Conservation (phyloP, 345 rosid species). For the Pugionium dolabratum region DNA sequence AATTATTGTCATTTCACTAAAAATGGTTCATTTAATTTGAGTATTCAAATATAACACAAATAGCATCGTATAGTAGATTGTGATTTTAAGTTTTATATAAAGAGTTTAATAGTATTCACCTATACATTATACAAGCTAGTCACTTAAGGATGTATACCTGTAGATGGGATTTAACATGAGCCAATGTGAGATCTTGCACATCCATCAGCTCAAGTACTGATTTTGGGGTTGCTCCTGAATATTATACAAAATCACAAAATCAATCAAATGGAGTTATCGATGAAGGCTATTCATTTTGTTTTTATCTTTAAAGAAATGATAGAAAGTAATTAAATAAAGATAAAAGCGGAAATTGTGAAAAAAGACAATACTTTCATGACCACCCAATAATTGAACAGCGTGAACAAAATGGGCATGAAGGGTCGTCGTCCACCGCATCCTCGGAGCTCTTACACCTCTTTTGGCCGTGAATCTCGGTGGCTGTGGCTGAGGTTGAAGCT, state of each 20-base stretch:
- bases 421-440: conserved; percentile 97
- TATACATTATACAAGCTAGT: neutral
- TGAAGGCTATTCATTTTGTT: conserved; percentile 5
- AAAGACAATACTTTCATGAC: conserved; percentile 83
- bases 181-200: conserved; percentile 98
- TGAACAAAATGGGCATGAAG: conserved; percentile 98
- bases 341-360: conserved; percentile 20
- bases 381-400: conserved; percentile 97
- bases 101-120: neutral
- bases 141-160: conserved; percentile 53
- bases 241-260: conserved; percentile 12
- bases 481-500: conserved; percentile 43
- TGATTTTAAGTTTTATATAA: neutral
- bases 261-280: conserved; percentile 6
- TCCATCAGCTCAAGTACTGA: conserved; percentile 99
- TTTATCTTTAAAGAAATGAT: neutral
- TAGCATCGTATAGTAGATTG: neutral
- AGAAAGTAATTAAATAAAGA: neutral
- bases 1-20: conserved; percentile 6
- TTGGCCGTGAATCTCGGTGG: conserved; percentile 51
- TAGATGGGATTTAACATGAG: conserved; percentile 96
- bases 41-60: conserved; percentile 9
- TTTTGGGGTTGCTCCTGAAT: conserved; percentile 89
- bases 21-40: conserved; percentile 25
- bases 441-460: conserved; percentile 76